Conservation (phyloP, 148 eudicot genomes). For the Suaeda aralocaspica region DNA sequence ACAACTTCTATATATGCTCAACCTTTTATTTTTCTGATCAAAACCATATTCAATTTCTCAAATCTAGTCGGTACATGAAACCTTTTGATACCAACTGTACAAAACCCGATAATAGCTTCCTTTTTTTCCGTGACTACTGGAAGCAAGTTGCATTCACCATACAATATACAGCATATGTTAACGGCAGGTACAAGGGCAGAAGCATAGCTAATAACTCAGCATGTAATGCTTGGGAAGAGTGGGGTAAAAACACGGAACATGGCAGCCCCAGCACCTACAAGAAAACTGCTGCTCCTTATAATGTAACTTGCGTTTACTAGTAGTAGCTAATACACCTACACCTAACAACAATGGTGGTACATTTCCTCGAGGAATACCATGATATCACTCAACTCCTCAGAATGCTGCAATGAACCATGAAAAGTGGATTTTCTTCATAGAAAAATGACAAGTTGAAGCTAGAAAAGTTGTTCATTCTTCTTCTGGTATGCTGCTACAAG, state of each 20-base stretch:
- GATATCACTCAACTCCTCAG: constrained; percentile 4
- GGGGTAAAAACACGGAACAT: background rate
- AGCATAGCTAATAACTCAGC: background rate
- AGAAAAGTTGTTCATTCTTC: constrained; percentile 31
- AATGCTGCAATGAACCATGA: constrained; percentile 9
- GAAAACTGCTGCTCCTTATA: background rate
- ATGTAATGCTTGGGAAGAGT: background rate
- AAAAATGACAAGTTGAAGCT: constrained; percentile 1
- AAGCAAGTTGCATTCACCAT: background rate
- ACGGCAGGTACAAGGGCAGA: background rate
- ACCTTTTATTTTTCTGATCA: no score
- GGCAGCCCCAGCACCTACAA: constrained; percentile 1
- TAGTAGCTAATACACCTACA: constrained; percentile 10
- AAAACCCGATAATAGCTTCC: background rate
- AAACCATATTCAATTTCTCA: no score
- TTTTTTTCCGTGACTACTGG: background rate
- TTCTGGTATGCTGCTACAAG: constrained; percentile 32
- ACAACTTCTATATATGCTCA: no score
- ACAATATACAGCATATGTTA: background rate
- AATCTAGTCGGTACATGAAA: no score
- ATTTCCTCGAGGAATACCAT: constrained; percentile 8
- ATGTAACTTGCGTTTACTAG: constrained; percentile 11
- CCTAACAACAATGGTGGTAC: constrained; percentile 2
- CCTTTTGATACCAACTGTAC: no score
- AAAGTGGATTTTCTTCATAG: constrained; percentile 1